phyloP scores from a whole-genome alignment of 2,329 filamentous ascomycete genomes.

The Scleromitrula shiraiana region DNA sequence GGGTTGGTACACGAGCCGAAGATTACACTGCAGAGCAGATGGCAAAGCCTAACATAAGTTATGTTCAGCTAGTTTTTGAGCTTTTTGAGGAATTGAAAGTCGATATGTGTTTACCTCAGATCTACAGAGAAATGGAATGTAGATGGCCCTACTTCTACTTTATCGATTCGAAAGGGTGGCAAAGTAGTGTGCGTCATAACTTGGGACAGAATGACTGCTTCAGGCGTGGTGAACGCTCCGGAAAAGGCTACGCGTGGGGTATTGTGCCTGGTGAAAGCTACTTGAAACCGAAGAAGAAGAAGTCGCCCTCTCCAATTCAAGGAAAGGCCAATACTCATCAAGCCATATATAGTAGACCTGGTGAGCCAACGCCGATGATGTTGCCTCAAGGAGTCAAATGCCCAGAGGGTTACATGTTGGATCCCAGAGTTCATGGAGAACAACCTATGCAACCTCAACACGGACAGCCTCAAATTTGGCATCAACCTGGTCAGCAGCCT shows the following conservation, averaged over 20 bases:
- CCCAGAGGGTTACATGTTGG: slow-evolving; percentile 15
- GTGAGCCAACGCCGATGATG: slow-evolving; percentile 15
- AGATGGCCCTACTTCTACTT: slow-evolving; percentile 52
- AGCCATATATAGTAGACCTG: slow-evolving; percentile 25
- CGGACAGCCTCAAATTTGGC: too few species aligned
- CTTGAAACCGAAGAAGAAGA: slow-evolving; percentile 46
- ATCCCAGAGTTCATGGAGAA: slow-evolving; percentile 21
- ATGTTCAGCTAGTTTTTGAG: slow-evolving; percentile 50
- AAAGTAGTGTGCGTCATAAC: slow-evolving; percentile 55
- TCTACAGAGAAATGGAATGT: slow-evolving; percentile 50
- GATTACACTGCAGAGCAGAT: slow-evolving; percentile 66
- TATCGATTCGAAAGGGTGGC: slow-evolving; percentile 47
- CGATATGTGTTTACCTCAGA: slow-evolving; percentile 49
- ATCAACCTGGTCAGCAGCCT: too few species aligned
- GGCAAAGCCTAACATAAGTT: slow-evolving; percentile 53
- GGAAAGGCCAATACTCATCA: slow-evolving; percentile 22
- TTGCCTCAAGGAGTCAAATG: slow-evolving; percentile 2
- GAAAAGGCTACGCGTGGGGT: slow-evolving; percentile 50
- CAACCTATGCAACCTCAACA: slow-evolving; percentile 18
- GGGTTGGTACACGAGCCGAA: slow-evolving; percentile 21
- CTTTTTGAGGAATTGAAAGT: slow-evolving; percentile 42
- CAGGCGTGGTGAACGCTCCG: slow-evolving; percentile 41
- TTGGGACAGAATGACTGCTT: slow-evolving; percentile 50
- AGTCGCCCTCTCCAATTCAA: slow-evolving; percentile 35
- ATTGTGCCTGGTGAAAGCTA: slow-evolving; percentile 45